These are phyloP conservation scores for Trichoderma aggressivum DNA, from an alignment of 2,329 filamentous ascomycete species.

Conservation along the genomic window DNA sequence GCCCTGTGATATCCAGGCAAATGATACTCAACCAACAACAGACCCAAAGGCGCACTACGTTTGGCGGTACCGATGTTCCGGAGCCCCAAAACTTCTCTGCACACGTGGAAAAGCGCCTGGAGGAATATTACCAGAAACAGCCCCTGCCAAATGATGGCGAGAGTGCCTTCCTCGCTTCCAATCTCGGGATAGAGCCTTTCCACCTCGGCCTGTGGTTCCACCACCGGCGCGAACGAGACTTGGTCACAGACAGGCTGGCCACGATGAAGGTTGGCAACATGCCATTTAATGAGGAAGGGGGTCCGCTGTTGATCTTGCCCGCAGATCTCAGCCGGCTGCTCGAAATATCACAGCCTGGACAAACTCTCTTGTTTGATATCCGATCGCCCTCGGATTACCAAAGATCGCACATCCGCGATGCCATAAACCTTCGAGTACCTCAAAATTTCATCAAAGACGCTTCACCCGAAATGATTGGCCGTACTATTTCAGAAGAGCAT, in stretches of 20 bases:
- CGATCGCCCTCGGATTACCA: constrained; percentile 46
- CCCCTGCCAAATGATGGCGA: constrained; percentile 48
- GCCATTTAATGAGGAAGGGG: constrained; percentile 30
- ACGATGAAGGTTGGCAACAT: constrained; percentile 41
- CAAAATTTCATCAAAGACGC: constrained; percentile 47
- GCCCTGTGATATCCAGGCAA: constrained; percentile 36
- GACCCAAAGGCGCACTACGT: constrained; percentile 38
- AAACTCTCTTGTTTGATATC: constrained; percentile 49
- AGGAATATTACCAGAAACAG: constrained; percentile 51
- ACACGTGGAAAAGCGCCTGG: constrained; percentile 49
- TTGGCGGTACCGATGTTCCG: constrained; percentile 37
- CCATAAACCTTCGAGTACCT: constrained; percentile 51
- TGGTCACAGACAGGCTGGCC: constrained; percentile 44
- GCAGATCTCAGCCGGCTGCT: constrained; percentile 50
- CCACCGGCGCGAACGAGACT: constrained; percentile 49
- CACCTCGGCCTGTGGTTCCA: constrained; percentile 56
- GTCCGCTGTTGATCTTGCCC: constrained; percentile 48
- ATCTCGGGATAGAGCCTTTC: constrained; percentile 48
- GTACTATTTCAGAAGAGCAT: constrained; percentile 47
- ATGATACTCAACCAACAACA: constrained; percentile 47
- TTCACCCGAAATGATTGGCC: constrained; percentile 50
- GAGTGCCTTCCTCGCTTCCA: constrained; percentile 53
- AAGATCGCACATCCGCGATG: constrained; percentile 49
- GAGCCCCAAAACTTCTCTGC: constrained; percentile 45
- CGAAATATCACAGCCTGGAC: constrained; percentile 46